Base-by-base conservation (phyloP, 2,329 filamentous ascomycete genomes). In the Pezizomycotina sp. region DNA sequence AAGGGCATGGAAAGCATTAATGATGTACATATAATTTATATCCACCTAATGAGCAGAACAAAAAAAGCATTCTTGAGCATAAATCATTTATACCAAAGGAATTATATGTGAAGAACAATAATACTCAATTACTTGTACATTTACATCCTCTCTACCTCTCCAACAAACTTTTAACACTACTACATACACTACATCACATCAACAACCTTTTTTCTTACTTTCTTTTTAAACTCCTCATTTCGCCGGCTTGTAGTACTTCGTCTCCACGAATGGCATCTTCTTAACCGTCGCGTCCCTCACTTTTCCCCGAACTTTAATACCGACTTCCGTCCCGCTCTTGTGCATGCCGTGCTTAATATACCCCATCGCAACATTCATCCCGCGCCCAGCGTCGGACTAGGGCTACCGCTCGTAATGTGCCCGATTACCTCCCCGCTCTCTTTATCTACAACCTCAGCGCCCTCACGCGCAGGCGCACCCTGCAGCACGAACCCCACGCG, bases 291-390 rank as follows among this genome's bases (percentile, higher is more conserved):
- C 83, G 59, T 72, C 74, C 50, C 81, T 71, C 54, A 69, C 64
- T 61, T 74, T 79, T 13, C 82, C 83, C 34, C 84, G 65, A 2
- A 92, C 75, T 24, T 81, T 57, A 3, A 92, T 74, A 12, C 74
- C 68, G 5, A 92, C 62, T 60, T 86, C 75, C 1, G 82, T 92
- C 7, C 82, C 83, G 20, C 69, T 65, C 66, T 91, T 91, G 57
- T 92, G 81, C 55, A 75, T 60, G 0, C 81, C 81, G 46, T 79
- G 73, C 58, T 73, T 71, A 53, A 93, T 65, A 55, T 92, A 92
- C 0, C 76, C 89, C 89, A 98, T 98, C 38, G 86, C 83, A 45
- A 98, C 86, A 58, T 95, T 93, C 63, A 77, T 77, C 47, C 75
- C n/a, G n/a, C n/a, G n/a, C n/a, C 74, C 30, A 93, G 62, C 0